phyloP scores from a whole-genome alignment of 371 early-diverging fungal species.

The Mucor piriformis region DNA sequence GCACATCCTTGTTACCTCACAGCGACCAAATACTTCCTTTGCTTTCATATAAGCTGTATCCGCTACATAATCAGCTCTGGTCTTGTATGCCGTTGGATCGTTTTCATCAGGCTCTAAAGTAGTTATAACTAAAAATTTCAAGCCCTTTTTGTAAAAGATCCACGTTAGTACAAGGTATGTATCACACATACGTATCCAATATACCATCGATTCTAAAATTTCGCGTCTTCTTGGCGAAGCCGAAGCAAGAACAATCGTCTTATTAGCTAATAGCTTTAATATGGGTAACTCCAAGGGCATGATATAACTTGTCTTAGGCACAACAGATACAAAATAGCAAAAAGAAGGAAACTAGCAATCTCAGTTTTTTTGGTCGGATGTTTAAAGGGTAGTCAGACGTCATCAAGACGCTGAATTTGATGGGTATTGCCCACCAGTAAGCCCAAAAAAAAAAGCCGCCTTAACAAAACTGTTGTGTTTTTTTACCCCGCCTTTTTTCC shows the following conservation, averaged over 20 bases:
- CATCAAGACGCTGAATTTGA: slow-evolving; percentile 2
- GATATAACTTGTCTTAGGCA: neutral
- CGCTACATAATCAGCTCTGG: slow-evolving; percentile 34
- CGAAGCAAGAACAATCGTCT: slow-evolving; percentile 77
- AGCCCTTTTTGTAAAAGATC: slow-evolving; percentile 39
- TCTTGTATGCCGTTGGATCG: slow-evolving; percentile 30
- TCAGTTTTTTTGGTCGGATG: neutral
- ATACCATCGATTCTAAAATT: slow-evolving; percentile 67
- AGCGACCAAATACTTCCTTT: slow-evolving; percentile 39
- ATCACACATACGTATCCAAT: neutral
- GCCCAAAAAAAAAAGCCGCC: neutral
- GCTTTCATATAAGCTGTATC: slow-evolving; percentile 49
- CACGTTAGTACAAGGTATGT: neutral
- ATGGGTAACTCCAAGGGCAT: slow-evolving; percentile 30
- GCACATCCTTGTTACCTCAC: slow-evolving; percentile 26
- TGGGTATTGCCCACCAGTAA: neutral
- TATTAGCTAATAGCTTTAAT: slow-evolving; percentile 34
- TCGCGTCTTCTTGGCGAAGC: slow-evolving; percentile 82
- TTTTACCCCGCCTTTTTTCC: slow-evolving; percentile 6
- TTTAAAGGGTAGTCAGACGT: neutral
- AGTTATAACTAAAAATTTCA: slow-evolving; percentile 63
- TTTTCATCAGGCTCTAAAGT: slow-evolving; percentile 42
- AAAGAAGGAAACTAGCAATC: neutral
- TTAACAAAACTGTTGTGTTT: neutral
- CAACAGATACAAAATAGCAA: neutral